A percentile compares a stretch with the other conserved stretches of the same genome.
Evolutionary conservation across 2,329 filamentous ascomycete genomes (phyloP).

Genomic region (Juglanconis oblonga): DNA sequence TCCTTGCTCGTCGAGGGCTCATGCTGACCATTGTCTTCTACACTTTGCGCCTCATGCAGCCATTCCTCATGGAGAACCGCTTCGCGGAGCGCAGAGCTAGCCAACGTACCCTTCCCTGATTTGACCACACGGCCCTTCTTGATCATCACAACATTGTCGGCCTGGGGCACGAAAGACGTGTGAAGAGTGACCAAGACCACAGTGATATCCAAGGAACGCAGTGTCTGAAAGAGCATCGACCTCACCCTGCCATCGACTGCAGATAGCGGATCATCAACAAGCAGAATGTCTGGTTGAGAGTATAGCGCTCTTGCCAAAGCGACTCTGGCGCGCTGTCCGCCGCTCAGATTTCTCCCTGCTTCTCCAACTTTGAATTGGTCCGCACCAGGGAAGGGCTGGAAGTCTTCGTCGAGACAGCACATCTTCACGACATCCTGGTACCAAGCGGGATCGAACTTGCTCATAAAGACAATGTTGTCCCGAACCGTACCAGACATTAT

Average conservation of each 20-base stretch:
- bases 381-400: background rate
- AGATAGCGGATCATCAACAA: conserved; percentile 5
- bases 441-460: background rate
- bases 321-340: conserved; percentile 1
- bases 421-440: background rate
- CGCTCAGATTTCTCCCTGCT: conserved; percentile 3
- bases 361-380: conserved; percentile 3
- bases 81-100: background rate
- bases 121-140: background rate
- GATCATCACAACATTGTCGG: background rate
- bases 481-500: conserved; percentile 2
- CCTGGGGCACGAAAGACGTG: conserved; percentile 1
- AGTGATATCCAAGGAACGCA: background rate
- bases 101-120: background rate
- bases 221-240: background rate
- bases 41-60: background rate
- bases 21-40: background rate
- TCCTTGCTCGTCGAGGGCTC: background rate
- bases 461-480: conserved; percentile 7
- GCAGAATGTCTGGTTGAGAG: background rate
- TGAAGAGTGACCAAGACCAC: conserved; percentile 3
- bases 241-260: conserved; percentile 1
- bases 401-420: conserved; percentile 2
- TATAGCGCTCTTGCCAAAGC: conserved; percentile 5
- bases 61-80: background rate